These are phyloP conservation scores for Aspergillus unguis DNA, from an alignment of 2,329 filamentous ascomycete species.

Conservation along the genomic window DNA sequence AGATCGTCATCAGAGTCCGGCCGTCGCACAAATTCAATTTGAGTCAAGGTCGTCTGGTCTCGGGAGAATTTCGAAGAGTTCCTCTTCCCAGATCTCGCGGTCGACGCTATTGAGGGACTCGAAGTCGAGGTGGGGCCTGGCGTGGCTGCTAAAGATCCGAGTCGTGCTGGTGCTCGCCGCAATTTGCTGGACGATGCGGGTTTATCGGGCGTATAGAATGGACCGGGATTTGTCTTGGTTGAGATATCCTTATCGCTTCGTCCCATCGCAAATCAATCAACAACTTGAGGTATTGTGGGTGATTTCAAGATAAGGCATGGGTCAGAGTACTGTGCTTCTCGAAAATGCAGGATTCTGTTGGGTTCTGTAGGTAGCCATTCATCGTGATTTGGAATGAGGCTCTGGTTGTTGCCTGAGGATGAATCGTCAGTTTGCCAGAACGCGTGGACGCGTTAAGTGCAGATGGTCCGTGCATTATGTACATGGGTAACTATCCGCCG, in stretches of 20 bases:
- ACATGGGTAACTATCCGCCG: not conserved
- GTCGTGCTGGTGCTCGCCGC: conserved; percentile 15
- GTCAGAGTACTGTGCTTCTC: conserved; percentile 6
- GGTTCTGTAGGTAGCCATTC: not conserved
- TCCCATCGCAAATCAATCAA: conserved; percentile 28
- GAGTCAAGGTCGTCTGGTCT: conserved; percentile 42
- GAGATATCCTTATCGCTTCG: conserved; percentile 14
- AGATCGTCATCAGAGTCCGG: conserved; percentile 23
- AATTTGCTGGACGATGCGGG: conserved; percentile 16
- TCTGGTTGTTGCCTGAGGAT: conserved; percentile 8
- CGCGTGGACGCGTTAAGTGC: conserved; percentile 11
- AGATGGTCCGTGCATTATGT: conserved; percentile 7
- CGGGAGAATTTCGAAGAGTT: conserved; percentile 16
- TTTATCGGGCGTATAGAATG: conserved; percentile 24
- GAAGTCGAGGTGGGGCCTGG: conserved; percentile 3
- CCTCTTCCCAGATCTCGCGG: conserved; percentile 12
- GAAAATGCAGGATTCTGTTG: not conserved
- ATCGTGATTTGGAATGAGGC: conserved; percentile 1
- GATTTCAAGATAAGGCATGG: conserved; percentile 13
- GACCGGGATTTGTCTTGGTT: conserved; percentile 13
- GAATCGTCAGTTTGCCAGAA: not conserved
- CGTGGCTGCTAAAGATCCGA: conserved; percentile 5
- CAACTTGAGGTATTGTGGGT: not conserved
- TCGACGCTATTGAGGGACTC: conserved; percentile 14
- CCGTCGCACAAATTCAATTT: conserved; percentile 38